Evolutionary conservation across 1,139 yeast species (phyloP).

Genomic region (Nadsonia commutata): DNA sequence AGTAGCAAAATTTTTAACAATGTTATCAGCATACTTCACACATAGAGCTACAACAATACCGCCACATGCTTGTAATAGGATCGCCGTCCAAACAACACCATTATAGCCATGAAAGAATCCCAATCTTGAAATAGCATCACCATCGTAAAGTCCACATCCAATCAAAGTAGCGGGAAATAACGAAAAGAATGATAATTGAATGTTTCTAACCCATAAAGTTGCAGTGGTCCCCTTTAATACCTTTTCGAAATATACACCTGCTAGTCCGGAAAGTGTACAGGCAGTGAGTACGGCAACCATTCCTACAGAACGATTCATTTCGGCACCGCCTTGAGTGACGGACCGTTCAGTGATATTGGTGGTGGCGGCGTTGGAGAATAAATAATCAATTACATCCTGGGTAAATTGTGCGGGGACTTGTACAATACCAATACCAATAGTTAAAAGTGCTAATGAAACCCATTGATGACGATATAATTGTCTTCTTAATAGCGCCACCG

Average conservation of each 20-base stretch:
- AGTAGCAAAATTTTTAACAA: constrained; percentile 26
- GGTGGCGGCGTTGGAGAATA: background rate
- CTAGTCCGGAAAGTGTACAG: constrained; percentile 22
- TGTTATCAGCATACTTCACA: constrained; percentile 27
- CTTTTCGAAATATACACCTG: constrained; percentile 26
- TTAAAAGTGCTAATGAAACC: constrained; percentile 21
- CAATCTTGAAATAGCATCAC: constrained; percentile 15
- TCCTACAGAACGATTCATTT: constrained; percentile 16
- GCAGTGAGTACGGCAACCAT: constrained; percentile 21
- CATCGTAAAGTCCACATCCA: constrained; percentile 21
- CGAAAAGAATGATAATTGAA: constrained; percentile 23
- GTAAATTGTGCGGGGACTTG: constrained; percentile 20
- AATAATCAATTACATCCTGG: constrained; percentile 4
- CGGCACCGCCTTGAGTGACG: background rate
- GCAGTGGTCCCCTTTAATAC: constrained; percentile 21
- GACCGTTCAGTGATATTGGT: background rate
- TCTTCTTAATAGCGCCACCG: constrained; percentile 21
- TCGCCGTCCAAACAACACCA: constrained; percentile 20
- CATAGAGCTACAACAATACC: constrained; percentile 25
- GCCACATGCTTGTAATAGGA: constrained; percentile 23
- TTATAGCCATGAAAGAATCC: constrained; percentile 25
- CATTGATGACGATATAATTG: constrained; percentile 18
- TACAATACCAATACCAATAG: constrained; percentile 23
- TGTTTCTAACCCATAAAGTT: constrained; percentile 24
- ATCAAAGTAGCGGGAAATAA: constrained; percentile 22